phyloP scores from a whole-genome alignment of 2,329 filamentous ascomycete genomes.

The Colletotrichum higginsianum region DNA sequence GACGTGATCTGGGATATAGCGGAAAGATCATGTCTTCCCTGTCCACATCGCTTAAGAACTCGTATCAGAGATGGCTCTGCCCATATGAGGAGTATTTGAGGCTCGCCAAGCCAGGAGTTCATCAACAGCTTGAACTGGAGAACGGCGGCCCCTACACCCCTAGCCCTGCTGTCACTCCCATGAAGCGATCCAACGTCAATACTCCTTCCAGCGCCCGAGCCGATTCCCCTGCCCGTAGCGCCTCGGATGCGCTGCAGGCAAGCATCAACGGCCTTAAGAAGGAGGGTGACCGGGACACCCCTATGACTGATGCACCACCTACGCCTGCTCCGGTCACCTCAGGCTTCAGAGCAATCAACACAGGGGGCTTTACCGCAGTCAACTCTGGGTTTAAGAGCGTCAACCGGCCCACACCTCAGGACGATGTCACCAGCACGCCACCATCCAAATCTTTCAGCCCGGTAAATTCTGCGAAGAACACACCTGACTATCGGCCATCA shows the following conservation, averaged over 20 bases:
- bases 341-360: conserved; percentile 73
- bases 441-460: conserved; percentile 75
- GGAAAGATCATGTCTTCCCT: conserved; percentile 99
- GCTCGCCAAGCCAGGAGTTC: conserved; percentile 93
- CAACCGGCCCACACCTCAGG: conserved; percentile 62
- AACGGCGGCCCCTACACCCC: conserved; percentile 94
- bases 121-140: conserved; percentile 93
- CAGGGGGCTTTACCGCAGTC: conserved; percentile 80
- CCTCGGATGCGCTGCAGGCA: conserved; percentile 67
- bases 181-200: conserved; percentile 75
- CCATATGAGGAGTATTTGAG: conserved; percentile 97
- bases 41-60: conserved; percentile 98
- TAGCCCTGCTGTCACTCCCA: conserved; percentile 76
- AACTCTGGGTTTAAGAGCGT: conserved; percentile 80
- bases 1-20: conserved; percentile 95
- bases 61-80: conserved; percentile 95
- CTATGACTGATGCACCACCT: conserved; percentile 62
- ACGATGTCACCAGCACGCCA: conserved; percentile 71
- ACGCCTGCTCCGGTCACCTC: conserved; percentile 59
- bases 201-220: conserved; percentile 71
- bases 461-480: conserved; percentile 73
- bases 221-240: conserved; percentile 77
- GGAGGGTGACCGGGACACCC: conserved; percentile 63
- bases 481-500: conserved; percentile 74
- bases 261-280: conserved; percentile 62